Conservation (phyloP, 441 rosid genomes). For the Corymbia calophylla region DNA sequence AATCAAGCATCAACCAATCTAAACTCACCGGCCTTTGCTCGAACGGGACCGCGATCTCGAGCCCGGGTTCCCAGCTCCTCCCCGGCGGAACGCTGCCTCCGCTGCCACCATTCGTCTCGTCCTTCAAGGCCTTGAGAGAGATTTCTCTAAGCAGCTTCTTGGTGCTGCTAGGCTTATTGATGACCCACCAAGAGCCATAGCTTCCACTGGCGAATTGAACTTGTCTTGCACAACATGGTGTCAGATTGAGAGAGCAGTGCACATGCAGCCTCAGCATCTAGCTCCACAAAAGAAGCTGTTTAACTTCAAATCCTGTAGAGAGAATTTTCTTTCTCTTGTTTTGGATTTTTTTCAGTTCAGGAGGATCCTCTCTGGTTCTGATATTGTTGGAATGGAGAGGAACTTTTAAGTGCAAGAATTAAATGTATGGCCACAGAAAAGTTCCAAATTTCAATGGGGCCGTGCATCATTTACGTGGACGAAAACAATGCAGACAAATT, state of each 20-base stretch:
- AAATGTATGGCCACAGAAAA: neutral
- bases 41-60: constrained; percentile 78
- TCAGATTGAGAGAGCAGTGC: constrained; percentile 39
- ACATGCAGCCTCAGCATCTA: constrained; percentile 61
- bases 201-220: constrained; percentile 31
- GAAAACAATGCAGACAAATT: constrained; percentile 18
- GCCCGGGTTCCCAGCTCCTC: constrained; percentile 80
- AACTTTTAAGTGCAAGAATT: neutral
- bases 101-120: constrained; percentile 29
- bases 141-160: constrained; percentile 24
- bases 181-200: constrained; percentile 22
- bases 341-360: neutral
- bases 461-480: constrained; percentile 39
- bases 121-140: constrained; percentile 56
- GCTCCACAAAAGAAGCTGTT: neutral
- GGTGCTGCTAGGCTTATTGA: constrained; percentile 17
- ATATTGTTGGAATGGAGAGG: neutral
- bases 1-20: neutral
- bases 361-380: neutral
- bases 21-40: constrained; percentile 86
- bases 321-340: neutral
- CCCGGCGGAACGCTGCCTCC: constrained; percentile 60
- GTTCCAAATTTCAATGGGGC: neutral
- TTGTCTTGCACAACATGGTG: constrained; percentile 19
- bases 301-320: neutral